Evolutionary conservation across 441 rosid genomes (phyloP).

Genomic region (Gossypium davidsonii): DNA sequence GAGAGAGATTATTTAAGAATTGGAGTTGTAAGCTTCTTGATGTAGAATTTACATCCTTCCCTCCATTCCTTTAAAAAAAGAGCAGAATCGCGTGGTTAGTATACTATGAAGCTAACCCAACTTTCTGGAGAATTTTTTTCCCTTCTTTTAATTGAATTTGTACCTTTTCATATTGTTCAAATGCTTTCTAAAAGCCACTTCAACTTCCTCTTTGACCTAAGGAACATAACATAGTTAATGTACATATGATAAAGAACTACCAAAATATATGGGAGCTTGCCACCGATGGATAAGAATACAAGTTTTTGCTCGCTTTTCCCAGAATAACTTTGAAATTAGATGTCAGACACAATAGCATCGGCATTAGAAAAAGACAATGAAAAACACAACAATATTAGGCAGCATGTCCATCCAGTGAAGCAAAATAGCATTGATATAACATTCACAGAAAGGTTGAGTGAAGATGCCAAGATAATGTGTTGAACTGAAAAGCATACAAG

Average conservation of each 20-base stretch:
- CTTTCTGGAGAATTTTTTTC: neutral
- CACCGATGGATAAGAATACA: neutral
- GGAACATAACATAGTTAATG: conserved; percentile 8
- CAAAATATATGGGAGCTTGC: neutral
- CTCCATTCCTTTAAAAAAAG: conserved; percentile 47
- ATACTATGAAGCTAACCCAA: neutral
- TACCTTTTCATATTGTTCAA: conserved; percentile 62
- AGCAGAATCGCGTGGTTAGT: neutral
- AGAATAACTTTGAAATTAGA: neutral
- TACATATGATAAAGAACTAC: neutral
- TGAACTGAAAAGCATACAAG: neutral
- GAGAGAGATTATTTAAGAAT: conserved; percentile 60
- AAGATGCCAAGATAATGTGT: conserved; percentile 5
- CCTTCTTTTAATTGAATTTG: conserved; percentile 12
- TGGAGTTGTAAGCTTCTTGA: conserved; percentile 61
- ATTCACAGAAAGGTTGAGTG: neutral
- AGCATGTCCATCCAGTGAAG: neutral
- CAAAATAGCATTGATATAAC: neutral
- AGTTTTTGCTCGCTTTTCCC: neutral
- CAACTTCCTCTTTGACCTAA: conserved; percentile 97
- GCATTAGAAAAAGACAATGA: neutral
- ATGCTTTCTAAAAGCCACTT: conserved; percentile 73
- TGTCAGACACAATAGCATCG: neutral
- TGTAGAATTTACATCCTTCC: conserved; percentile 49
- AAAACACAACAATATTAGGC: neutral